phyloP scores from a whole-genome alignment of 2,329 filamentous ascomycete species.

The Ophiostoma populinum region DNA sequence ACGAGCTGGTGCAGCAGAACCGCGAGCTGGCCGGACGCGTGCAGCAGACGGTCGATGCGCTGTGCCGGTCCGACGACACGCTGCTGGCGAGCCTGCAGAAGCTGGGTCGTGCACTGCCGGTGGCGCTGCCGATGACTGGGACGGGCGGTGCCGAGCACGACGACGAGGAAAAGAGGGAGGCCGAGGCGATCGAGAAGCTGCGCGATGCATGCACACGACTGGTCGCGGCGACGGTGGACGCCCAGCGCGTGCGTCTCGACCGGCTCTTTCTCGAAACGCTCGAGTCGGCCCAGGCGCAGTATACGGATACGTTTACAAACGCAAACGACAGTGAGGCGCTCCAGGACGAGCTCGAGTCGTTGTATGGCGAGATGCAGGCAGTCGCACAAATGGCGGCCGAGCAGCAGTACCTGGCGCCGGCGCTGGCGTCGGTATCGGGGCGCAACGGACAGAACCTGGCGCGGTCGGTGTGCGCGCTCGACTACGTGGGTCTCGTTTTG shows the following conservation, averaged over 20 bases:
- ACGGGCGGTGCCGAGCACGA: not conserved
- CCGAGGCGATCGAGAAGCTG: constrained; percentile 35
- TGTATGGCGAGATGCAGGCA: constrained; percentile 51
- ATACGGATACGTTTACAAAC: constrained; percentile 14
- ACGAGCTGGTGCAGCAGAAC: constrained; percentile 33
- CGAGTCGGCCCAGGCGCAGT: constrained; percentile 7
- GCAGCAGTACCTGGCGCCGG: constrained; percentile 47
- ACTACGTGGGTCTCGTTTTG: constrained; percentile 30
- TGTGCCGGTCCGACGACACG: constrained; percentile 45
- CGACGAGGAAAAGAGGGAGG: constrained; percentile 26
- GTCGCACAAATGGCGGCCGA: constrained; percentile 56
- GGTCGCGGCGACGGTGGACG: constrained; percentile 40
- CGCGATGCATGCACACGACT: constrained; percentile 40
- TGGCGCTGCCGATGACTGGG: constrained; percentile 15
- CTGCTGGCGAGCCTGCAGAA: constrained; percentile 49
- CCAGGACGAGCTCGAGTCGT: constrained; percentile 48
- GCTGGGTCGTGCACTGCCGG: constrained; percentile 42
- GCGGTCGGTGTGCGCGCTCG: constrained; percentile 28
- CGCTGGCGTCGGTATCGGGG: constrained; percentile 27
- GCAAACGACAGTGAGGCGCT: constrained; percentile 30
- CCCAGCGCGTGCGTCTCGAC: constrained; percentile 35
- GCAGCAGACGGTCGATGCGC: constrained; percentile 28
- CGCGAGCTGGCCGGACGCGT: constrained; percentile 27
- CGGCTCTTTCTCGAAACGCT: constrained; percentile 35
- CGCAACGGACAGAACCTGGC: constrained; percentile 26